Percentiles rank a stretch among this genome's conserved stretches.
phyloP scores from a whole-genome alignment of 805 yeast genomes.

The Kazachstania psychrophila region DNA sequence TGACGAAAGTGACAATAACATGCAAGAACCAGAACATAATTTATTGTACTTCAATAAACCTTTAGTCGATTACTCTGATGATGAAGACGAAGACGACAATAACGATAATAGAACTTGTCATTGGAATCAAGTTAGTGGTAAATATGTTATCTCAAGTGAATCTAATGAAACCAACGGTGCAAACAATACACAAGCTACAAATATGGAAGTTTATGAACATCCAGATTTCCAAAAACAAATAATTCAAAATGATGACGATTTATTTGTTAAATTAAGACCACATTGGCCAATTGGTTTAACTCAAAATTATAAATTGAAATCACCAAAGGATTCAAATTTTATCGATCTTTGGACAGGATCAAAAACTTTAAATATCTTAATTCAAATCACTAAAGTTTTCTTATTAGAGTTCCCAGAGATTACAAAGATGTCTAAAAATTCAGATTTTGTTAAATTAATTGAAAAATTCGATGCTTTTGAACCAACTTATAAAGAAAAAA shows the following conservation, averaged over 20 bases:
- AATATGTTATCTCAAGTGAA: neutral
- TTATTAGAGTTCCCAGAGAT: slow-evolving; percentile 21
- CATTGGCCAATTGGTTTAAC: slow-evolving; percentile 26
- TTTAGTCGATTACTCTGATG: slow-evolving; percentile 3
- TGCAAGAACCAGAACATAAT: slow-evolving; percentile 1
- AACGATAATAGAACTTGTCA: neutral
- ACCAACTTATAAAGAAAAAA: slow-evolving; percentile 7
- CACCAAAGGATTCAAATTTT: slow-evolving; percentile 8
- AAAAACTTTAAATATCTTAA: slow-evolving; percentile 13
- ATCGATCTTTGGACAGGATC: slow-evolving; percentile 22
- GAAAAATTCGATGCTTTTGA: slow-evolving; percentile 15
- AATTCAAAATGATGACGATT: slow-evolving; percentile 11
- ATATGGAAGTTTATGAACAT: slow-evolving; percentile 18
- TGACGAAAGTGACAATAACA: neutral
- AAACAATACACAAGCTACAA: slow-evolving; percentile 9
- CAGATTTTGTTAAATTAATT: slow-evolving; percentile 14
- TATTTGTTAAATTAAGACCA: slow-evolving; percentile 16
- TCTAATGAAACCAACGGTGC: neutral
- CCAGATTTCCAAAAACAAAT: slow-evolving; percentile 16
- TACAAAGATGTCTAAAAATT: slow-evolving; percentile 15
- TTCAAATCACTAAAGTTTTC: slow-evolving; percentile 14
- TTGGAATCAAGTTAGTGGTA: neutral
- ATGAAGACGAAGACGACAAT: slow-evolving; percentile 1
- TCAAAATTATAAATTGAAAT: slow-evolving; percentile 17
- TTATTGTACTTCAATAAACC: slow-evolving; percentile 5